Evolutionary conservation across 768 basidiomycete species (phyloP).

Genomic region (Suillus alpinus): DNA sequence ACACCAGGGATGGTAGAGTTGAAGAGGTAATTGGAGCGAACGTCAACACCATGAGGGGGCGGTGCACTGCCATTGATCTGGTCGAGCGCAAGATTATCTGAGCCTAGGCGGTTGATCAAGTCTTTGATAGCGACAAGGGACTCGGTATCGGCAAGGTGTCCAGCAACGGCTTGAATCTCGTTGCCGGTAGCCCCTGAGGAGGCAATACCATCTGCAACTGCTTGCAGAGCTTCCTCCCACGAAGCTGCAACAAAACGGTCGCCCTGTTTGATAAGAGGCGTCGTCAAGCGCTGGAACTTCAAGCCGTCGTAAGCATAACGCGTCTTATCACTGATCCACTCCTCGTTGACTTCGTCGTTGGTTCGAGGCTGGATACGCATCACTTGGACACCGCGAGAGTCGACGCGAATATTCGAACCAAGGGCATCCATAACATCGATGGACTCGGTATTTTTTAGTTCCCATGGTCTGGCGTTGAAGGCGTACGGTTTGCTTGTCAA

Average conservation of each 20-base stretch:
- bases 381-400: conserved; percentile 92
- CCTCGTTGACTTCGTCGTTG: conserved; percentile 98
- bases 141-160: conserved; percentile 91
- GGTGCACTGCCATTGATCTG: conserved; percentile 61
- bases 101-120: conserved; percentile 87
- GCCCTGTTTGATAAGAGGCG: conserved; percentile 86
- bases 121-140: conserved; percentile 93
- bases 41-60: conserved; percentile 80
- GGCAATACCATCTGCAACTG: conserved; percentile 75
- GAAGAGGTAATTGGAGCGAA: conserved; percentile 96
- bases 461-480: conserved; percentile 97
- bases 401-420: conserved; percentile 94
- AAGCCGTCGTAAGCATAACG: conserved; percentile 96
- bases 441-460: conserved; percentile 96
- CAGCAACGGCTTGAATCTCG: conserved; percentile 94
- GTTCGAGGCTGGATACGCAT: conserved; percentile 97
- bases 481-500: conserved; percentile 98
- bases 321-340: conserved; percentile 99
- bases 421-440: conserved; percentile 94
- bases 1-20: conserved; percentile 89
- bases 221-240: conserved; percentile 86
- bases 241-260: conserved; percentile 87
- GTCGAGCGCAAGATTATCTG: conserved; percentile 89
- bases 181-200: conserved; percentile 81
- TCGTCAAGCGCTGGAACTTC: conserved; percentile 91